Evolutionary conservation across 2,329 filamentous ascomycete species (phyloP), one percentile per base, ranked within the genome.

Genomic region (Colletotrichum gigasporum): DNA sequence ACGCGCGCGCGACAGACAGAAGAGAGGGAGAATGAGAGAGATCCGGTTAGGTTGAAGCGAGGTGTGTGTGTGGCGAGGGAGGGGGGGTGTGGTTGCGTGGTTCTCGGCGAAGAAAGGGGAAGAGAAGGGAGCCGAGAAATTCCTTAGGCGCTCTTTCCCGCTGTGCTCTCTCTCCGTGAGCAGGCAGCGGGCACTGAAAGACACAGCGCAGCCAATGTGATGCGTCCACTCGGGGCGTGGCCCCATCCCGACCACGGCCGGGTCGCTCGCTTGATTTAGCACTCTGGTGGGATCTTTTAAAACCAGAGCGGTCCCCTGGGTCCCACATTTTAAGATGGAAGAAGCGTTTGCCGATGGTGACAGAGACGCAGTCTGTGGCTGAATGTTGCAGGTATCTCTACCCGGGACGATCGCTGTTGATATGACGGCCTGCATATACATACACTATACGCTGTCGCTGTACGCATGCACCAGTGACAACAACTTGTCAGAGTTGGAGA

Each of bases 321-420:
- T 26, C 48, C 65, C 65, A 67, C 61, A 53, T 67, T 65, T 65
- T 67, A 67, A 67, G 62, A 65, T 62, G 60, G 54, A 45, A 65
- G 63, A 63, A 65, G 58, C 51, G 63, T 63, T 63, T 58, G 63
- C 58, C 63, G 63, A 63, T 52, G 63, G 52, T 63, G 44, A 52
- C 50, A 63, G 30, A 28, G n/a, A 55, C 7, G 34, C 32, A 32
- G 52, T 62, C 59, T 47, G 50, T 61, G 57, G 32, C 52, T 47
- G 30, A 39, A 55, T 30, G 28, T 41, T 42, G 32, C 30, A 28
- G 28, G 30, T 57, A 26, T 5, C 26, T 48, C 41, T 28, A n/a
- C n/a, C n/a, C n/a, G n/a, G n/a, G n/a, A n/a, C 18, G 26, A 34
- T 34, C 12, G 30, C 22, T 48, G 16, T 41, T 3, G 5, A 18